Base-by-base conservation (phyloP, 805 yeast species). In the Wickerhamiella slavikovae region DNA sequence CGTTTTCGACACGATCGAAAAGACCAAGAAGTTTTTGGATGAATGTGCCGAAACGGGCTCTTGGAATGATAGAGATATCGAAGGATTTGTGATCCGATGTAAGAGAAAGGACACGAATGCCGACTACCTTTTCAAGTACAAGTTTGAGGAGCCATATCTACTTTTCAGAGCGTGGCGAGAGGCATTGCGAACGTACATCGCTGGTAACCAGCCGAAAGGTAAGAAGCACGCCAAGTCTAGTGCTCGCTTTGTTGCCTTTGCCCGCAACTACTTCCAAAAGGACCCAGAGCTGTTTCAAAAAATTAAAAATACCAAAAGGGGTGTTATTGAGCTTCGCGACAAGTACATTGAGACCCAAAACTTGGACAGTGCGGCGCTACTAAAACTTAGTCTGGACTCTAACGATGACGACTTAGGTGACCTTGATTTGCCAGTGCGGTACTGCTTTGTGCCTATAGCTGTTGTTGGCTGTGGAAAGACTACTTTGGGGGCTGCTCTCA, bases 381-480 rank as follows among this genome's bases (percentile, higher is more conserved):
- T 69, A 11, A 57, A 59, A 17, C 55, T 62, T 27, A 71, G 51
- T 17, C 9, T 29, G 19, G 21, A 19, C 3, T 13, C 8, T 3
- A 13, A 28, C 11, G 32, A 37, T 16, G n/a, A n/a, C n/a, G 22
- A 19, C 15, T n/a, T 19, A 11, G 9, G n/a, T 10, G 19, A 42
- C 25, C 17, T 34, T 28, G 35, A 30, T 25, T 28, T 36, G 24
- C 56, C 51, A 2, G 55, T 59, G 3, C 71, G 71, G 39, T 74
- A 67, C 44, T 62, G 78, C 0, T 43, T 89, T 3, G 65, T 80
- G 1, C 85, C 96, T 1, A 68, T 83, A 3, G 82, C 95, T 0
- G 80, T 93, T 0, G 66, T 85, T 30, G 96, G 96, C 0, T 79
- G 94, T 50, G 98, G 98, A 5, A 89, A 89, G 46, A 82, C 95